Base-by-base conservation (phyloP, 2,329 filamentous ascomycete genomes). In the Westerdykella aurantiaca region DNA sequence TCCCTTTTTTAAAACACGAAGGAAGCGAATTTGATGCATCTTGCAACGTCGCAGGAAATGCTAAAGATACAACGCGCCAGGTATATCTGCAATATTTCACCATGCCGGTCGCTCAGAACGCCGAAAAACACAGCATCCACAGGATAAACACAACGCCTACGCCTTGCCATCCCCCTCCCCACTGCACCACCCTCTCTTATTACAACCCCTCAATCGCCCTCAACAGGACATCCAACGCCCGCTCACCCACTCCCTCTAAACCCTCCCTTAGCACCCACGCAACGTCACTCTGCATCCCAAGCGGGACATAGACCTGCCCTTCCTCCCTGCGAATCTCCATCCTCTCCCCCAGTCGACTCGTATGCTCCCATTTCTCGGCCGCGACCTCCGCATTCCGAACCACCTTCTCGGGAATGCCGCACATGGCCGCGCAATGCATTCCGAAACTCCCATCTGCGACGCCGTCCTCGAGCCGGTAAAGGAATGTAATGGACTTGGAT, bases 341-440 rank as follows among this genome's bases (percentile, higher is more conserved):
- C 46, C 86, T 90, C 67, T 95, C 89, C 68, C 89, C 93, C 49
- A 97, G 75, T 16, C 88, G 77, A 55, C 86, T 91, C 0, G 93
- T 97, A 67, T 96, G 89, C 71, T 98, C 93, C 89, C 93, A 97
- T 58, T 89, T 87, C 55, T 77, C 82, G 1, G 93, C 93, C 5
- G 93, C 93, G 17, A 83, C 80, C 68, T 98, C 93, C 0, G 93
- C 93, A 17, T 85, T 74, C 61, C 90, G 83, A 49, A 98, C 88
- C 13, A 98, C 82, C 43, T 83, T 83, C 37, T 75, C 74, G 0
- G 88, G 81, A 51, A 98, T 97, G 1, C 93, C 93, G 58, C 93
- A 98, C 93, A 98, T 98, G 47, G 88, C 85, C 1, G 93, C 93
- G 63, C 93, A 98, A 67, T 98, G 93, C 93, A 98, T 98, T 57